phyloP scores from a whole-genome alignment of 176 grass and related monocot genomes.

The Aegilops speltoides region DNA sequence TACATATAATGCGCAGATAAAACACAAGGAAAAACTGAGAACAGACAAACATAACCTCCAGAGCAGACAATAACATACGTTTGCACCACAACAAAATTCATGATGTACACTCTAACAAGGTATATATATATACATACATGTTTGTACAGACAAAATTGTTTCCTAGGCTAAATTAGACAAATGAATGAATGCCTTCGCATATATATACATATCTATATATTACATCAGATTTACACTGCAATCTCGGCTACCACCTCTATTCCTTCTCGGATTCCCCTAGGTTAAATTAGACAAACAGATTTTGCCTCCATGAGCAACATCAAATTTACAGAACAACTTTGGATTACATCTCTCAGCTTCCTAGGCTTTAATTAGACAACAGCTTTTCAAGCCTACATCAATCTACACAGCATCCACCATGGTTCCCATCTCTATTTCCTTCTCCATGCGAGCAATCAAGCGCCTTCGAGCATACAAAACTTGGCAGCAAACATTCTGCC shows the following conservation, averaged over 20 bases:
- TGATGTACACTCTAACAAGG: neutral
- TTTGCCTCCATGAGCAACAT: neutral
- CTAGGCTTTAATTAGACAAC: neutral
- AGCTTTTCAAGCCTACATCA: constrained; percentile 3
- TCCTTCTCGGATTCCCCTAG: neutral
- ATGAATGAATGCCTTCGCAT: neutral
- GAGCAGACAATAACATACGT: neutral
- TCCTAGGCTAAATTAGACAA: constrained; percentile 5
- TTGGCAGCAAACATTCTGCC: neutral
- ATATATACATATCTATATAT: neutral
- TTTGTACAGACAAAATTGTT: constrained; percentile 3
- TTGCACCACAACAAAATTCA: neutral
- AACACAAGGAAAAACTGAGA: no score
- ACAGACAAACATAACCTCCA: neutral
- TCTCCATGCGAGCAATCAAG: neutral
- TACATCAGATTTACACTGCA: constrained; percentile 8
- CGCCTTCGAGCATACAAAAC: neutral
- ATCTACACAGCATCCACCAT: neutral
- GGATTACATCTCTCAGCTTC: neutral
- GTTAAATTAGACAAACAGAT: neutral
- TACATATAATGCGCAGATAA: no score
- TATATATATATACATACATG: neutral
- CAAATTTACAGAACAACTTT: neutral
- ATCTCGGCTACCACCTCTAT: neutral
- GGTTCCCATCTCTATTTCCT: neutral